These are phyloP conservation scores for Chaetomium cochliodes DNA, from an alignment of 495 filamentous ascomycete genomes.

Conservation along the genomic window DNA sequence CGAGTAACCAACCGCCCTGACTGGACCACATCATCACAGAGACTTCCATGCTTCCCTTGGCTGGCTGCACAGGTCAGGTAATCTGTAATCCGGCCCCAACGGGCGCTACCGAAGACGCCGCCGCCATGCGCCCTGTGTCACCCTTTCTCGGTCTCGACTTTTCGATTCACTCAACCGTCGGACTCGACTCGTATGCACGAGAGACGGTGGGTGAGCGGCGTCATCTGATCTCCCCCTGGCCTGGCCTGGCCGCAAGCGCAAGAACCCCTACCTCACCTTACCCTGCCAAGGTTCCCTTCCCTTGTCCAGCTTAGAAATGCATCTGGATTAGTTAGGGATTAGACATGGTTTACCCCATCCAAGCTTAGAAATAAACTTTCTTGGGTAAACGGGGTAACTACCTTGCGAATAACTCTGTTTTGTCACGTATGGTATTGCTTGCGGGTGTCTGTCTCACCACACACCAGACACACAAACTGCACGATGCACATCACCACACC, in stretches of 20 bases:
- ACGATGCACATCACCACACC: neutral
- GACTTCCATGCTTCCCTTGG: too few relatives aligned
- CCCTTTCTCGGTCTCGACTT: neutral
- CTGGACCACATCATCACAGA: too few relatives aligned
- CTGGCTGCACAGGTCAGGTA: too few relatives aligned
- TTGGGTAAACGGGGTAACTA: too few relatives aligned
- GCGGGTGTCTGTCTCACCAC: neutral
- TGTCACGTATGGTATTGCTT: neutral
- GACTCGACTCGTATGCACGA: neutral
- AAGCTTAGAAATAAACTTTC: neutral
- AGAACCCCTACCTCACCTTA: neutral
- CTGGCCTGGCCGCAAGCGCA: neutral
- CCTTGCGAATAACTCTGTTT: too few relatives aligned
- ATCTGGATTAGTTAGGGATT: too few relatives aligned
- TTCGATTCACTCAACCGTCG: too few relatives aligned
- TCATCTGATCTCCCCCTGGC: conserved; percentile 2
- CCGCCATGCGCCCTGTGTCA: neutral
- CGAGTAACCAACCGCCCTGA: too few relatives aligned
- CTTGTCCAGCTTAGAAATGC: too few relatives aligned
- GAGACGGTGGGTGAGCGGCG: neutral
- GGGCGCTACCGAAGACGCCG: conserved; percentile 10
- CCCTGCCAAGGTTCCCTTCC: too few relatives aligned
- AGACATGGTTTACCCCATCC: too few relatives aligned
- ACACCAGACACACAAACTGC: neutral
- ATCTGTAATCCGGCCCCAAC: neutral